Conservation (phyloP, 2,329 filamentous ascomycete genomes). For the Cytospora piceae region DNA sequence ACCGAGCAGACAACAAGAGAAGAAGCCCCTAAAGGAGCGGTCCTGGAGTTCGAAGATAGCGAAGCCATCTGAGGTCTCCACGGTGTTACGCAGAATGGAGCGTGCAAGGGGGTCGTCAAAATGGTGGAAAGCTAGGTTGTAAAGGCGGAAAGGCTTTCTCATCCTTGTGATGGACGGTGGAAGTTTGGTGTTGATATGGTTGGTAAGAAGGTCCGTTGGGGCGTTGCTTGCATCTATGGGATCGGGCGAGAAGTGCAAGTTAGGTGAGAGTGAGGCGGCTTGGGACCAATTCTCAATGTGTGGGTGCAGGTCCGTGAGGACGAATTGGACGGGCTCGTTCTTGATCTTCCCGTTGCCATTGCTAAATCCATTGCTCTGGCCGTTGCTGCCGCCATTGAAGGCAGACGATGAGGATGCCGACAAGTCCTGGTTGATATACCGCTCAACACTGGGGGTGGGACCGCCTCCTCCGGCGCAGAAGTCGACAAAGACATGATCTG, state of each 20-base stretch:
- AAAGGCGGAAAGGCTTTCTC: constrained; percentile 67
- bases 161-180: constrained; percentile 35
- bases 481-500: constrained; percentile 68
- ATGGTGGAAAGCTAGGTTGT: constrained; percentile 78
- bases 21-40: constrained; percentile 57
- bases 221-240: constrained; percentile 68
- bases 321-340: constrained; percentile 53
- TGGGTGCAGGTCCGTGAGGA: constrained; percentile 69
- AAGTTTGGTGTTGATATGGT: constrained; percentile 27
- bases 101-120: constrained; percentile 67
- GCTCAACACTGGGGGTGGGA: constrained; percentile 67
- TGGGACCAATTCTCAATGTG: constrained; percentile 63
- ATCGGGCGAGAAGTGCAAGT: constrained; percentile 62
- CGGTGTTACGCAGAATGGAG: constrained; percentile 65
- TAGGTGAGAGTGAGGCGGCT: constrained; percentile 54
- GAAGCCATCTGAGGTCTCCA: constrained; percentile 68
- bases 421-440: constrained; percentile 53
- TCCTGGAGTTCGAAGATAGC: constrained; percentile 78
- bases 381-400: constrained; percentile 29
- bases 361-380: constrained; percentile 34
- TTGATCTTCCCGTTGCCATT: constrained; percentile 31
- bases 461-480: constrained; percentile 78
- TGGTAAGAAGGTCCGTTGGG: constrained; percentile 51
- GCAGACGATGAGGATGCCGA: constrained; percentile 37
- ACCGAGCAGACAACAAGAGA: constrained; percentile 58